A percentile compares a stretch with the other conserved stretches of the same genome.
These are phyloP conservation scores for Infundibulicybe gibba DNA, from an alignment of 768 basidiomycete genomes.

Conservation along the genomic window DNA sequence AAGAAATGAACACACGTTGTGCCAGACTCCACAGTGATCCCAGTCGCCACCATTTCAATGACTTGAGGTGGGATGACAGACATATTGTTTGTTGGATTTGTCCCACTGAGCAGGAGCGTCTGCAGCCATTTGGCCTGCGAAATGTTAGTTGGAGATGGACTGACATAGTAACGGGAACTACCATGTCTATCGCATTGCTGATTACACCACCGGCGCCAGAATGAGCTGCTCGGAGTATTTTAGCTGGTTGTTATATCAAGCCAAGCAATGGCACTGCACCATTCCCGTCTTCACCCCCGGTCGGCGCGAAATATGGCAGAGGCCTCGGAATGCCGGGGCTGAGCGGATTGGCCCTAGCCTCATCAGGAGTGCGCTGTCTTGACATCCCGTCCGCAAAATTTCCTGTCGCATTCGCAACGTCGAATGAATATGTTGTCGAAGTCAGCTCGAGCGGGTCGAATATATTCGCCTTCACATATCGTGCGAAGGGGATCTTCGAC, in stretches of 20 bases:
- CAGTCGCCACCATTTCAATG: slow-evolving; percentile 11
- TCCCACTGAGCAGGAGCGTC: slow-evolving; percentile 18
- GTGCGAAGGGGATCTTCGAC: slow-evolving; percentile 18
- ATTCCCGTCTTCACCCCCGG: slow-evolving; percentile 19
- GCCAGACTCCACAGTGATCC: slow-evolving; percentile 2
- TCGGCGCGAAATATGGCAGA: slow-evolving; percentile 15
- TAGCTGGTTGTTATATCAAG: not conserved
- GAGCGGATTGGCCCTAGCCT: slow-evolving; percentile 14
- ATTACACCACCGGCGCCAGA: slow-evolving; percentile 25
- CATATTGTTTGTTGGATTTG: slow-evolving; percentile 18
- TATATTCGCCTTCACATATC: slow-evolving; percentile 28
- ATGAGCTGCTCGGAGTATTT: slow-evolving; percentile 18
- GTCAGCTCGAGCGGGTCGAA: slow-evolving; percentile 22
- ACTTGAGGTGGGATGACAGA: slow-evolving; percentile 20
- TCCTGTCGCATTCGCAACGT: slow-evolving; percentile 17
- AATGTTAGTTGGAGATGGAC: not conserved
- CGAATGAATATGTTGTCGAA: slow-evolving; percentile 25
- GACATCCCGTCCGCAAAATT: slow-evolving; percentile 17
- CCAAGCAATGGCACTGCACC: slow-evolving; percentile 9
- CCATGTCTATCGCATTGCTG: slow-evolving; percentile 19
- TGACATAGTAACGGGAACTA: slow-evolving; percentile 3
- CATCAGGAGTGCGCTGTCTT: slow-evolving; percentile 7
- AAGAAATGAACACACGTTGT: not conserved
- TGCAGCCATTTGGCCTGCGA: slow-evolving; percentile 19
- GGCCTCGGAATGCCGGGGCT: slow-evolving; percentile 8